Evolutionary conservation across 2,329 filamentous ascomycete species (phyloP), one percentile per base, ranked within the genome.

Genomic region (Colletotrichum trifolii): DNA sequence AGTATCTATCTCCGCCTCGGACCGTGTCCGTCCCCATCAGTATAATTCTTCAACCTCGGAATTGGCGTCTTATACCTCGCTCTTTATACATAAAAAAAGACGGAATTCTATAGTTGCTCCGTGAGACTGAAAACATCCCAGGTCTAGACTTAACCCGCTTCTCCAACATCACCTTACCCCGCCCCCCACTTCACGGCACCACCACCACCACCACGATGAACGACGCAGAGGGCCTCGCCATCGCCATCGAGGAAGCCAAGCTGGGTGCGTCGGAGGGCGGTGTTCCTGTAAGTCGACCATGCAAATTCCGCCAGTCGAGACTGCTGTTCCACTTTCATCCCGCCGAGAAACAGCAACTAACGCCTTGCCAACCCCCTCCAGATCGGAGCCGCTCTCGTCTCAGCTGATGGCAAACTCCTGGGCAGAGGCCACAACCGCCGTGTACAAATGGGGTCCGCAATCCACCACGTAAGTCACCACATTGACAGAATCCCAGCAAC

Each of bases 351-450:
- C 25, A 42, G 39, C 39, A 42, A 49, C 33, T 35, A 49, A 54
- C 48, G 2, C n/a, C 2, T 11, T 6, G 35, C 40, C 9, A 40
- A 13, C 33, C 17, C 10, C 10, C 34, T 5, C 35, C 43, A 66
- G 64, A 85, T 86, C 60, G 84, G 84, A 45, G 83, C 84, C 13
- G 82, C 80, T 15, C 81, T 94, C 34, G 84, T 94, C n/a, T 85
- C 87, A 43, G 85, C 84, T 61, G 86, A 92, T 69, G 91, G 91
- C 66, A 88, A 83, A 68, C 86, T 94, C 45, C 81, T 94, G 5
- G 91, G 91, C 15, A 82, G 85, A 64, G 91, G 91, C 10, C 91
- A 91, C 74, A 94, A 94, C 72, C 88, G 91, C 88, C 83, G 91
- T 60, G 86, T 93, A 15, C 91, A 94, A 76, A 89, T 89, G 61